Conservation (phyloP, 306 rosid genomes). For the Alnus rubra region DNA sequence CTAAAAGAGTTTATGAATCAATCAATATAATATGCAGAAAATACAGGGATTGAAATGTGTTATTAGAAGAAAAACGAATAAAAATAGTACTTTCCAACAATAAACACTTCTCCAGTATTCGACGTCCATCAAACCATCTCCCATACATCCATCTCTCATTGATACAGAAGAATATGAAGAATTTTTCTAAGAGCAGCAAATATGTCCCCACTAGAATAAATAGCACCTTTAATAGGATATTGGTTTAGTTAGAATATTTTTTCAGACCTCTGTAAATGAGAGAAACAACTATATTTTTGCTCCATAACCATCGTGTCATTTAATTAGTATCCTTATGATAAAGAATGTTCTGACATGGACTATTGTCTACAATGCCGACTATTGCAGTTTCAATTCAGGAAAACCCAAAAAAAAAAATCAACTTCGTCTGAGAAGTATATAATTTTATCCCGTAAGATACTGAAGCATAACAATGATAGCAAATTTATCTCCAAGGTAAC, state of each 20-base stretch:
- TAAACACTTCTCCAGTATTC: background rate
- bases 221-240: too few relatives aligned
- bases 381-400: too few relatives aligned
- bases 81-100: background rate
- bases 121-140: background rate
- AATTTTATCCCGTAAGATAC: background rate
- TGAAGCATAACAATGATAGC: background rate
- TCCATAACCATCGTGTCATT: too few relatives aligned
- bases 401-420: too few relatives aligned
- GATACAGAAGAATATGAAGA: background rate
- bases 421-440: too few relatives aligned
- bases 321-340: too few relatives aligned
- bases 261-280: too few relatives aligned
- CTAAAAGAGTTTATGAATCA: background rate
- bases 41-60: background rate
- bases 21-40: background rate
- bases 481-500: background rate
- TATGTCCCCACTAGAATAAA: too few relatives aligned
- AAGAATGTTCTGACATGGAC: too few relatives aligned
- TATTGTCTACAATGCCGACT: too few relatives aligned
- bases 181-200: background rate
- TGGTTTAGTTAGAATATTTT: too few relatives aligned
- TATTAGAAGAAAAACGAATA: conserved; percentile 4
- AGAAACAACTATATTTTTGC: too few relatives aligned
- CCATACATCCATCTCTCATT: background rate